Base-by-base conservation (phyloP, 1,284 basidiomycete species). In the Erythrobasidium hasegawianum region DNA sequence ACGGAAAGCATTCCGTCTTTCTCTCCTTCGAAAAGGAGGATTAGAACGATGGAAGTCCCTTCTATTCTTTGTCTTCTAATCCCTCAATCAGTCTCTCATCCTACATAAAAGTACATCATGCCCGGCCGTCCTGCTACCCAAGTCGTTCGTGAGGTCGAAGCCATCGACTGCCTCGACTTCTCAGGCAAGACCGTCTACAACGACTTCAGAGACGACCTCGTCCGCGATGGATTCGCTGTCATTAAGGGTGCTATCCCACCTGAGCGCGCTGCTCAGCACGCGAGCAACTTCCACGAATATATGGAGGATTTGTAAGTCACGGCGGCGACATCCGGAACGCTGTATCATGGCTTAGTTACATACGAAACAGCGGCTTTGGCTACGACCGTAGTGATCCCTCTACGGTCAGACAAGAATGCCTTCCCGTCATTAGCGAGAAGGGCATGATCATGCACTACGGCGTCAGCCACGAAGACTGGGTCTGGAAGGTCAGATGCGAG, bases 191-290 rank as follows among this genome's bases (percentile, higher is more conserved):
- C 56, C 8, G 24, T 14, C n/a, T 57, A 57, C 56, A 26, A 26
- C 38, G 56, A 57, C 39, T 57, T 57, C 56, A 16, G 56, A n/a
- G 56, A 57, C 18, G 20, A 18, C 22, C 38, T 22, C 11, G 33
- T 33, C 33, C 33, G 33, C 4, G 33, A 33, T 33, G 76, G 75
- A 14, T 76, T 70, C 67, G 70, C 70, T 13, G 73, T 77, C 20
- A 70, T 77, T 41, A 75, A 75, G 50, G 68, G 67, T 10, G 75
- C 71, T 10, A 67, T 77, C 24, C 69, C 76, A 0, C 59, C 59
- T 1, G 74, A 74, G 29, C 61, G 64, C 1, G 75, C 76, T 0
- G 62, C 71, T n/a, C 39, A 68, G 9, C 74, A 75, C 55, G 64
- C 71, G 1, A 53, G 69, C 24, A 11, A 56, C 9, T 70, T 72